These are phyloP conservation scores for Capsicum baccatum DNA, from an alignment of 257 asterid species.

Conservation along the genomic window DNA sequence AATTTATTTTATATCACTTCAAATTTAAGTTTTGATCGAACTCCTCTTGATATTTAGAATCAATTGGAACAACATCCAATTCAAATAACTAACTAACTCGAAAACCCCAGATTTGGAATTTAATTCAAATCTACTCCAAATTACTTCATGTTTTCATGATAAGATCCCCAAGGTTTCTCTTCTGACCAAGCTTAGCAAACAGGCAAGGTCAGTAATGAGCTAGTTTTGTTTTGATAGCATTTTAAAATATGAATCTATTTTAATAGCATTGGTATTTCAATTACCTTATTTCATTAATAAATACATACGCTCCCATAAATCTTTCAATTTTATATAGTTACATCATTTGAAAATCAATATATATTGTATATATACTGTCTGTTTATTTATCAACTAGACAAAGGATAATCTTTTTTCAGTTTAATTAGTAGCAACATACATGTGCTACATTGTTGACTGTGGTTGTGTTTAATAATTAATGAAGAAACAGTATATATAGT, in stretches of 20 bases:
- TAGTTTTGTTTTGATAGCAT: background rate
- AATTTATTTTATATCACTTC: background rate
- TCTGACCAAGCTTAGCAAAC: no score
- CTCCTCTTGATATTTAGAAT: background rate
- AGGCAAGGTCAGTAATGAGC: background rate
- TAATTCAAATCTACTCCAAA: background rate
- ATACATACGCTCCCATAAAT: background rate
- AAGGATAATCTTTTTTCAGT: constrained; percentile 5
- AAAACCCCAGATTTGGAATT: background rate
- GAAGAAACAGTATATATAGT: background rate
- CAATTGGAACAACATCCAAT: background rate
- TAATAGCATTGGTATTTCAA: background rate
- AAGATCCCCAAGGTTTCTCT: no score
- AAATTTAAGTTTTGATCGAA: background rate
- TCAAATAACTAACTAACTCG: background rate
- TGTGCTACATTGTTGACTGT: background rate
- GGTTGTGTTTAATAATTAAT: background rate
- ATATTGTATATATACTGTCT: background rate
- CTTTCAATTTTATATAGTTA: background rate
- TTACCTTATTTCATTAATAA: background rate
- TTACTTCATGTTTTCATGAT: background rate
- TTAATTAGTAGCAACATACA: background rate
- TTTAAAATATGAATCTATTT: background rate
- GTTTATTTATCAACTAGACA: constrained; percentile 6
- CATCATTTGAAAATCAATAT: background rate